Percentiles rank a stretch among this genome's conserved stretches.
These are phyloP conservation scores for Diaporthe australafricana DNA, from an alignment of 2,329 filamentous ascomycete species.

Conservation along the genomic window DNA sequence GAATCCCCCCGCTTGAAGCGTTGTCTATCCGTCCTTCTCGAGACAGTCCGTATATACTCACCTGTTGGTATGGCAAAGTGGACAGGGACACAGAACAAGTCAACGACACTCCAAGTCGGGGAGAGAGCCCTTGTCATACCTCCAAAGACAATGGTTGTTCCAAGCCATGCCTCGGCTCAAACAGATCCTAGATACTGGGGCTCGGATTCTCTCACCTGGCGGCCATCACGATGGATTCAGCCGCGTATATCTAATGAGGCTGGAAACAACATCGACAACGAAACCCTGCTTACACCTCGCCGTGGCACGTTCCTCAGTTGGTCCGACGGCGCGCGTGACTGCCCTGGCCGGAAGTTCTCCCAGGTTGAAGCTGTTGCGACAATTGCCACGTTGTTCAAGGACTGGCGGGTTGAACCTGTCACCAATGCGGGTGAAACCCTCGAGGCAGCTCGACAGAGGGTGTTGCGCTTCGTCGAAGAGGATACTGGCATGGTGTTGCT, in stretches of 20 bases:
- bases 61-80: constrained; percentile 43
- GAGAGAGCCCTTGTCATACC: constrained; percentile 39
- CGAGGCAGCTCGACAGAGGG: constrained; percentile 37
- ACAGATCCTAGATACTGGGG: constrained; percentile 28
- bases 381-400: constrained; percentile 43
- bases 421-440: constrained; percentile 37
- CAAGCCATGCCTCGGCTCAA: constrained; percentile 2
- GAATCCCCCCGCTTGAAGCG: constrained; percentile 55
- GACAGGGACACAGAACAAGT: not conserved
- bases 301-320: constrained; percentile 43
- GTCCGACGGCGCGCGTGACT: constrained; percentile 47
- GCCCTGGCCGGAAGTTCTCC: constrained; percentile 47
- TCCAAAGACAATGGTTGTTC: constrained; percentile 35
- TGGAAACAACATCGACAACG: not conserved
- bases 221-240: constrained; percentile 43
- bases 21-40: constrained; percentile 54
- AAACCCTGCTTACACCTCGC: constrained; percentile 38
- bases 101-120: constrained; percentile 31
- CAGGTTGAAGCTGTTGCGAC: constrained; percentile 49
- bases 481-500: constrained; percentile 41
- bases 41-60: constrained; percentile 55
- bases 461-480: constrained; percentile 40
- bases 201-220: constrained; percentile 39
- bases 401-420: constrained; percentile 43
- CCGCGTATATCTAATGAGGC: not conserved